Base-by-base conservation (phyloP, 108 stramenopile genomes). In the Fistulifera pelliculosa region DNA sequence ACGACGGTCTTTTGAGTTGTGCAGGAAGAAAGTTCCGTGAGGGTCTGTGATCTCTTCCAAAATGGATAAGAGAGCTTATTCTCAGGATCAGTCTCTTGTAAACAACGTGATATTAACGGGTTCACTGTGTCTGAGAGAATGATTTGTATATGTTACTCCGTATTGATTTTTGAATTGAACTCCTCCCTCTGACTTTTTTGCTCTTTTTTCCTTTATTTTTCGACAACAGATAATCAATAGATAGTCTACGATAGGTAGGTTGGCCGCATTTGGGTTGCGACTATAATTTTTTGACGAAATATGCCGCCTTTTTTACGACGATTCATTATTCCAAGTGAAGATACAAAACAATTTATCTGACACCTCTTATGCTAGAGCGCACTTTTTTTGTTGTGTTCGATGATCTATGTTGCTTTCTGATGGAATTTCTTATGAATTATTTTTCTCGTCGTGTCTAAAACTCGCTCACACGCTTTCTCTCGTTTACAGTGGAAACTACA, bases 1-100 rank as follows among this genome's bases (percentile, higher is more conserved):
- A 70, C 69, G 69, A 70, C 69, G 69, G 69, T 70, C 69, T 70
- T 70, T 54, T 70, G 69, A 70, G 40, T 47, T 61, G 56, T 69
- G 21, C 27, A 24, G 51, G 52, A 21, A 63, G 35, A 13, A 3
- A n/a, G 10, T 62, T 38, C 49, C 35, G 7, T 27, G 47, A 49
- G 25, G 47, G 47, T 70, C 61, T 56, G 62, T 62, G 62, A 70
- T 43, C 61, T 56, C 58, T 53, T 47, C 18, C 40, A 8, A 24
- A 50, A 28, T 18, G 19, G 41, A 40, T 26, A 7, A 21, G 41
- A 13, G 49, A 57, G 38, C 38, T 31, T 50, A 52, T 49, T 35
- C 8, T 8, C 8, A 8, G 8, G 31, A 6, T 35, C 31, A 6
- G 3, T 8, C 31, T 35, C 31, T 35, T 35, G 31, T 35, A 35